Evolutionary conservation across 108 stramenopile genomes (phyloP), one percentile per base, ranked within the genome.

Genomic region (Mediolabrus comicus): DNA sequence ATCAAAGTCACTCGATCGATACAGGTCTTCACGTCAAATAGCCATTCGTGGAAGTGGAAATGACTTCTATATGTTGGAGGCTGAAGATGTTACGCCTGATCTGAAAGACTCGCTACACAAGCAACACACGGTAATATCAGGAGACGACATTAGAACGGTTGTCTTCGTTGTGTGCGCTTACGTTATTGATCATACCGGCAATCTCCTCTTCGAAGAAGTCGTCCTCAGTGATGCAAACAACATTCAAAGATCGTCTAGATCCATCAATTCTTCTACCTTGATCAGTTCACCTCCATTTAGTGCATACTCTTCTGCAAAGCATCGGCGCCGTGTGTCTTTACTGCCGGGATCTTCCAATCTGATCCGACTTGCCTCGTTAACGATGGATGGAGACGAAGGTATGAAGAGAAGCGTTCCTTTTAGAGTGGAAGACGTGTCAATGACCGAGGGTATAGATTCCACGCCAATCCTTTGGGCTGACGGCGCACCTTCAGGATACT

Each of bases 111-210:
- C 46, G 13, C 51, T 14, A 53, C 65, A 51, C 0, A 53, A 32
- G 19, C 25, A 17, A 1, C 33, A n/a, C 26, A 2, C 14, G 13
- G 33, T 17, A 51, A 29, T 24, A 17, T 30, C 27, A 29, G 36
- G 27, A 19, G 25, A 32, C 8, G 25, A 32, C 8, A 64, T 75
- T 1, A 61, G 84, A 43, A 77, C 77, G 10, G 80, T 91, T 43
- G 75, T 79, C n/a, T 39, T 92, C 4, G 83, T 87, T 24, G 87
- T 87, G 4, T 76, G 79, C 54, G 89, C 87, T 52, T 91, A 86
- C 67, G 86, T 78, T 38, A 80, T 95, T 17, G 94, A 95, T 71
- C 94, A 95, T 71, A 92, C 91, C 19, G 94, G 94, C 4, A 74
- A 77, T 31, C 51, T 91, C 16, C 69, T 95, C 9, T 90, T 95